These are phyloP conservation scores for Ettlia oleoabundans DNA, from an alignment of 139 green algal species.

Conservation along the genomic window DNA sequence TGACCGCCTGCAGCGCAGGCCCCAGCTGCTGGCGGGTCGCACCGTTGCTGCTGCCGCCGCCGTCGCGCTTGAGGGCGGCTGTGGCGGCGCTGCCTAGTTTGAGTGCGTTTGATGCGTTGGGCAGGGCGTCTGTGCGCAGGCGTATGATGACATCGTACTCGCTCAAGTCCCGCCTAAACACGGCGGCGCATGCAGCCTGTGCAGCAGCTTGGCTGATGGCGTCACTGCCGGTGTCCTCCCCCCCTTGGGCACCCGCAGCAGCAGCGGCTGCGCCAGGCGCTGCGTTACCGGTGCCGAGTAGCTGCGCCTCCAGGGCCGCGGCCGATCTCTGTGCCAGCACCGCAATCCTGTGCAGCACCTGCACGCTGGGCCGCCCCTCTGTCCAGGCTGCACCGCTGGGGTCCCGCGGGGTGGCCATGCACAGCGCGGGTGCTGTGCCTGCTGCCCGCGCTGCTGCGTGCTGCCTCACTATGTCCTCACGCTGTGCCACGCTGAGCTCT, in stretches of 20 bases:
- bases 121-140: constrained; percentile 69
- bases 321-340: constrained; percentile 35
- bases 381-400: constrained; percentile 41
- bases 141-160: constrained; percentile 72
- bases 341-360: constrained; percentile 39
- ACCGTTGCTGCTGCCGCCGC: not conserved
- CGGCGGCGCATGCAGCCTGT: not conserved
- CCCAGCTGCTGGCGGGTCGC: not conserved
- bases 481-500: constrained; percentile 46
- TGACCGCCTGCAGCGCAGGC: constrained; percentile 3
- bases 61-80: not conserved
- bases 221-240: not conserved
- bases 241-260: too few species aligned
- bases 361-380: not conserved
- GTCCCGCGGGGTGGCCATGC: constrained; percentile 62
- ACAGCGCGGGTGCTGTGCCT: constrained; percentile 51
- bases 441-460: not conserved
- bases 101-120: constrained; percentile 11
- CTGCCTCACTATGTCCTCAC: constrained; percentile 17
- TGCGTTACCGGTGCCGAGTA: constrained; percentile 4
- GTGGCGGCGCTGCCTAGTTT: not conserved
- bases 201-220: not conserved
- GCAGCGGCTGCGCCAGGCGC: not conserved
- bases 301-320: constrained; percentile 14
- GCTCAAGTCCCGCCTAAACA: constrained; percentile 48